phyloP scores from a whole-genome alignment of 75 land plant genomes.

The Ceratopteris richardii region DNA sequence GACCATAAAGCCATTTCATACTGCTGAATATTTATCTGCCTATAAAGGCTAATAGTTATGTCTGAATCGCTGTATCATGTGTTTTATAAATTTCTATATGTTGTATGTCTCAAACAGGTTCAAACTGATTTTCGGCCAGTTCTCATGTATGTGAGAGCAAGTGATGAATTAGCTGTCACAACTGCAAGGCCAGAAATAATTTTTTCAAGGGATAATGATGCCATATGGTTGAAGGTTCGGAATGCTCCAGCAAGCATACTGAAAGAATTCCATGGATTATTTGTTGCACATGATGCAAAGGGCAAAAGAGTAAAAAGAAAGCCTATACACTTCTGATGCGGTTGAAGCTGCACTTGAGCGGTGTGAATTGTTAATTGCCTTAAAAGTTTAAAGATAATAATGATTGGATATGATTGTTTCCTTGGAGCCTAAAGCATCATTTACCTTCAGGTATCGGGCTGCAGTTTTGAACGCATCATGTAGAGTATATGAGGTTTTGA shows the following conservation, averaged over 20 bases:
- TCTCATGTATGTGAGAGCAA: too few species aligned
- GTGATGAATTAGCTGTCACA: background rate
- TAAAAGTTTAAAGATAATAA: constrained; percentile 1
- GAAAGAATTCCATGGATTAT: constrained; percentile 71
- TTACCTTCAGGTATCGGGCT: constrained; percentile 50
- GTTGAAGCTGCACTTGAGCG: constrained; percentile 67
- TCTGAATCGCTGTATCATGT: too few species aligned
- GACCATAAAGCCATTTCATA: too few species aligned
- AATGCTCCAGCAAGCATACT: constrained; percentile 64
- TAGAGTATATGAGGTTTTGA: constrained; percentile 52
- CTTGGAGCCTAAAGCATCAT: background rate
- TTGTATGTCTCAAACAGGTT: too few species aligned
- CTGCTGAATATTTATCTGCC: too few species aligned
- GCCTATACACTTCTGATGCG: constrained; percentile 67
- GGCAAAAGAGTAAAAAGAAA: constrained; percentile 81
- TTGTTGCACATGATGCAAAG: constrained; percentile 64
- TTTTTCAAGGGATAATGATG: constrained; percentile 63
- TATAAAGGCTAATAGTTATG: too few species aligned
- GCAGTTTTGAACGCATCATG: constrained; percentile 47
- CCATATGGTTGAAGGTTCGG: constrained; percentile 92
- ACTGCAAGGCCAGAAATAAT: constrained; percentile 62
- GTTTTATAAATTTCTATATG: too few species aligned
- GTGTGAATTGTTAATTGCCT: constrained; percentile 15
- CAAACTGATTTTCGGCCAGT: too few species aligned
- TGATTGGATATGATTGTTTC: background rate